phyloP scores from a whole-genome alignment of 768 basidiomycete genomes.

The Postia placenta region DNA sequence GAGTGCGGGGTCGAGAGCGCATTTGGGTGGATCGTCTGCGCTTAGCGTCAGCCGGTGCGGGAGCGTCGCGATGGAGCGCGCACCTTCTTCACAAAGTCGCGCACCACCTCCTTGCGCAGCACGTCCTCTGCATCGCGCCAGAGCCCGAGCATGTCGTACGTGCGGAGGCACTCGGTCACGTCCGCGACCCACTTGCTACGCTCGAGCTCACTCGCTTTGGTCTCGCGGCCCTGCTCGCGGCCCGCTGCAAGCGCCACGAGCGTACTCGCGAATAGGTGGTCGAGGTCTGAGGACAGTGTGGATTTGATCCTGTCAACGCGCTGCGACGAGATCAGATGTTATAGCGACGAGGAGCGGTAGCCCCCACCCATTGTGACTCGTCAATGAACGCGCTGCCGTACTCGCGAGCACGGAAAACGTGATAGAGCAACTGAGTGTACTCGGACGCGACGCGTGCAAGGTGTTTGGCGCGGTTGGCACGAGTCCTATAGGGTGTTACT shows the following conservation, averaged over 20 bases:
- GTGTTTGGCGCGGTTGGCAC: conserved; percentile 69
- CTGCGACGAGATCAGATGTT: conserved; percentile 31
- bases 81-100: conserved; percentile 74
- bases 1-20: conserved; percentile 65
- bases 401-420: conserved; percentile 70
- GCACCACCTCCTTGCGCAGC: conserved; percentile 63
- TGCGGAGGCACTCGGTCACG: conserved; percentile 70
- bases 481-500: conserved; percentile 32
- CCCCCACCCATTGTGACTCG: conserved; percentile 77
- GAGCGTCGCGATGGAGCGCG: conserved; percentile 4
- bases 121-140: conserved; percentile 91
- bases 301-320: conserved; percentile 79
- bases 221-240: conserved; percentile 31
- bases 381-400: conserved; percentile 78
- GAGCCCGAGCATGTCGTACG: conserved; percentile 73
- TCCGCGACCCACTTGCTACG: conserved; percentile 58
- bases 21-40: conserved; percentile 68
- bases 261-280: conserved; percentile 69
- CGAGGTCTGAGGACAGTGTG: conserved; percentile 81
- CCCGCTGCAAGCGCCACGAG: conserved; percentile 45
- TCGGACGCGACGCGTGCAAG: conserved; percentile 82
- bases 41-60: conserved; percentile 1
- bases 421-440: conserved; percentile 89
- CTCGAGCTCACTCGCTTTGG: conserved; percentile 55
- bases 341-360: conserved; percentile 23